Evolutionary conservation across 208 protist genomes (phyloP).

Genomic region (Trypanosoma vivax): DNA sequence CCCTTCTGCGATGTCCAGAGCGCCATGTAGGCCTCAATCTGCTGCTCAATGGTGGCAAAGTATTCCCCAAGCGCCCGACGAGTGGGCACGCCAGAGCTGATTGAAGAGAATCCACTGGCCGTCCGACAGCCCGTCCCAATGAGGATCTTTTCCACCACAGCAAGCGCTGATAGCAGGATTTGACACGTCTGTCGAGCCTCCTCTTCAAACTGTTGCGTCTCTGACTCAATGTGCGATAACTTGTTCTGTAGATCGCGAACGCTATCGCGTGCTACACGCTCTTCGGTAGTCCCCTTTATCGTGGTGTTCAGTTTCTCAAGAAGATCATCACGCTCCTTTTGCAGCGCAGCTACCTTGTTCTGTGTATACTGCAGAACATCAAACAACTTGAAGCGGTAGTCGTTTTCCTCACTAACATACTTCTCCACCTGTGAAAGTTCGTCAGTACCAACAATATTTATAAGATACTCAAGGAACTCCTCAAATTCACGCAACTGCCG

Average conservation of each 20-base stretch:
- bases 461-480: slow-evolving; percentile 30
- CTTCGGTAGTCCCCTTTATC: background rate
- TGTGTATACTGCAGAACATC: slow-evolving; percentile 39
- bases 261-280: slow-evolving; percentile 1
- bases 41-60: slow-evolving; percentile 64
- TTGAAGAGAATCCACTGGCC: slow-evolving; percentile 8
- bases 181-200: slow-evolving; percentile 2
- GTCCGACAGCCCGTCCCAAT: slow-evolving; percentile 37
- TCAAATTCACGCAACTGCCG: slow-evolving; percentile 34
- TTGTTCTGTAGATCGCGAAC: slow-evolving; percentile 13
- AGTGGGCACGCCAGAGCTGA: slow-evolving; percentile 25
- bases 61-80: slow-evolving; percentile 22
- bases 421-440: slow-evolving; percentile 36
- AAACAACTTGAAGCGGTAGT: slow-evolving; percentile 54
- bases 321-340: slow-evolving; percentile 10
- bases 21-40: slow-evolving; percentile 70
- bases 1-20: slow-evolving; percentile 16
- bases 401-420: slow-evolving; percentile 38
- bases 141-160: slow-evolving; percentile 35
- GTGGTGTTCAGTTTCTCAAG: background rate
- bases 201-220: slow-evolving; percentile 30
- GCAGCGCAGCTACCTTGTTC: slow-evolving; percentile 30
- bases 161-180: slow-evolving; percentile 15
- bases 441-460: slow-evolving; percentile 43
- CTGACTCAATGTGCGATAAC: slow-evolving; percentile 17